Conservation (phyloP, 257 asterid genomes). For the Salvia miltiorrhiza region DNA sequence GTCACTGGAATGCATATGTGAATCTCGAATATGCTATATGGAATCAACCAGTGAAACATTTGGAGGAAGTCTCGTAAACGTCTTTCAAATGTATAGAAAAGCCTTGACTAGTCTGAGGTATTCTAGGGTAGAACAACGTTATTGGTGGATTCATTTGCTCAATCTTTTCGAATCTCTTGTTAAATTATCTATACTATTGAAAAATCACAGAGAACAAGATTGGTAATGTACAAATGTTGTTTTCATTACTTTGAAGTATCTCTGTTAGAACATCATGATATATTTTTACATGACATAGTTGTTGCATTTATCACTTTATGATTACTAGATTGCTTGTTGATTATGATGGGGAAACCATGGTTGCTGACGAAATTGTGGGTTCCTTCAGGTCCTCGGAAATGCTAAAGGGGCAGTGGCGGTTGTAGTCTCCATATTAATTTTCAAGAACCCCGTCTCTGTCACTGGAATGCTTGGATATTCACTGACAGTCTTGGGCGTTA, state of each 20-base stretch:
- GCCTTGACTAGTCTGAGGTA: background rate
- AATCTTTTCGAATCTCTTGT: background rate
- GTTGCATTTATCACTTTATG: no score
- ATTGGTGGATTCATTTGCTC: background rate
- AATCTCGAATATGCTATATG: background rate
- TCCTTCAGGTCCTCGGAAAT: constrained; percentile 61
- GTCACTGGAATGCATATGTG: background rate
- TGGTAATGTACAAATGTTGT: no score
- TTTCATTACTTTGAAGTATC: background rate
- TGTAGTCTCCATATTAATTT: constrained; percentile 61
- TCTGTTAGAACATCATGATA: background rate
- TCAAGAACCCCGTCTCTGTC: constrained; percentile 60
- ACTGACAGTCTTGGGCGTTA: constrained; percentile 59
- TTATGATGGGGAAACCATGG: background rate
- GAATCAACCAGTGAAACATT: background rate
- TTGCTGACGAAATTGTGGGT: constrained; percentile 12
- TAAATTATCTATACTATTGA: background rate
- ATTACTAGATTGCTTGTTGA: background rate
- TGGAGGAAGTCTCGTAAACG: background rate
- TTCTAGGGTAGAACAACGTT: background rate
- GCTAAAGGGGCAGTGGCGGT: constrained; percentile 81
- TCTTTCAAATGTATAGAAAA: background rate
- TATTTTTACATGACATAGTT: background rate
- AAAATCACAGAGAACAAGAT: no score
- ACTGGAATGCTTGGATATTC: constrained; percentile 65